Evolutionary conservation across 2,329 filamentous ascomycete genomes (phyloP).

Genomic region (Calonectria leucothoes): DNA sequence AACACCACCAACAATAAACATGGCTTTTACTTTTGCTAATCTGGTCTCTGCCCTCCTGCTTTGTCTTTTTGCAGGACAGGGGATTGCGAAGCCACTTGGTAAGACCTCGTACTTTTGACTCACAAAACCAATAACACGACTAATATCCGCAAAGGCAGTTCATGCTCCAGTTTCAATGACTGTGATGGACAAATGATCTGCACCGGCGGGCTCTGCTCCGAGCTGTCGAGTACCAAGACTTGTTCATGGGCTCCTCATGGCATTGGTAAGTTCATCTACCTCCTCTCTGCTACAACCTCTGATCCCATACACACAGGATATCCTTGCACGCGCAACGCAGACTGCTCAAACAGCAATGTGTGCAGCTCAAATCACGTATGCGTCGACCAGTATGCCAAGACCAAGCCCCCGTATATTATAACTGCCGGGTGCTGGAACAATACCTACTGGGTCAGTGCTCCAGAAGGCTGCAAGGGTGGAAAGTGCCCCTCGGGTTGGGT

Average conservation of each 20-base stretch:
- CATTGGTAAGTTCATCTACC: not conserved
- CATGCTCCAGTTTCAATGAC: not conserved
- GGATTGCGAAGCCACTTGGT: conserved; percentile 4
- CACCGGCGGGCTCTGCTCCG: not conserved
- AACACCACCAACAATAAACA: not conserved
- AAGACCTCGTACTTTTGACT: not conserved
- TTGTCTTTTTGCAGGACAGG: not conserved
- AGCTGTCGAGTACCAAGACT: conserved; percentile 1
- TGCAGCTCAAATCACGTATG: not conserved
- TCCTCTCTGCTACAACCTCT: not conserved
- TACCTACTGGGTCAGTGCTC: conserved; percentile 1
- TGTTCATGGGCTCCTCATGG: conserved; percentile 12
- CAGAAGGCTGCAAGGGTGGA: not conserved
- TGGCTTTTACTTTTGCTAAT: not conserved
- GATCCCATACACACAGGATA: not conserved
- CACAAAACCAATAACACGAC: not conserved
- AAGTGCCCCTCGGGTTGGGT: not conserved
- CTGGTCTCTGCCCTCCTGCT: not conserved
- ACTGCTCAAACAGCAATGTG: not conserved
- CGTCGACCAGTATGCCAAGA: not conserved
- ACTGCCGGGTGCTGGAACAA: conserved; percentile 1
- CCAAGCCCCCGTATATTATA: conserved; percentile 2
- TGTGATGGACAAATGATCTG: conserved; percentile 7
- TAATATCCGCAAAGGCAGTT: not conserved
- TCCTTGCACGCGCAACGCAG: not conserved